Conservation (phyloP, 2,329 filamentous ascomycete species). For the Calonectria ilicicola region DNA sequence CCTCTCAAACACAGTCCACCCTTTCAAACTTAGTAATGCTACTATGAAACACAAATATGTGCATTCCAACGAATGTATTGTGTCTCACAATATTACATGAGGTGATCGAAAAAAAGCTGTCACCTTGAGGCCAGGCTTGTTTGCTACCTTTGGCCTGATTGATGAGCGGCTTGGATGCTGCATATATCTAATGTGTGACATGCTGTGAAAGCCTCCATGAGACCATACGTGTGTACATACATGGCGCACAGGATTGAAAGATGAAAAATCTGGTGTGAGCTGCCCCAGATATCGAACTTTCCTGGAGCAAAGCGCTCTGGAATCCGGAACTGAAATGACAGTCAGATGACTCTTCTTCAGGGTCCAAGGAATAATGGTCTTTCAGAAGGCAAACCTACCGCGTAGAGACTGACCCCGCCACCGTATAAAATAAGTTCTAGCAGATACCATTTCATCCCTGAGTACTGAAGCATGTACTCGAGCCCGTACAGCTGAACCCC, state of each 20-base stretch:
- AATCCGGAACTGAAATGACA: slow-evolving; percentile 68
- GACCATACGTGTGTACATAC: neutral
- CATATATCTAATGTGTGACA: neutral
- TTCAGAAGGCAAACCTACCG: slow-evolving; percentile 60
- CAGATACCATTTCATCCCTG: slow-evolving; percentile 19
- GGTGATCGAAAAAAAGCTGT: neutral
- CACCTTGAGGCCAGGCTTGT: neutral
- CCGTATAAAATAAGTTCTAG: slow-evolving; percentile 29
- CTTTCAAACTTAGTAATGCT: no score
- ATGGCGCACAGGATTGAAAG: slow-evolving; percentile 53
- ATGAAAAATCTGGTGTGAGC: slow-evolving; percentile 93
- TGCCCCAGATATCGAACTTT: slow-evolving; percentile 86
- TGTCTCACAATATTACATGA: no score
- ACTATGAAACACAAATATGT: no score
- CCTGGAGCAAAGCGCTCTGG: slow-evolving; percentile 82
- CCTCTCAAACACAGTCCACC: no score
- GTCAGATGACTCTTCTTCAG: slow-evolving; percentile 8
- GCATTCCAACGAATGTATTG: no score
- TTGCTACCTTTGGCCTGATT: neutral
- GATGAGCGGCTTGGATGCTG: neutral
- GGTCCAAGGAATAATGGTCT: neutral
- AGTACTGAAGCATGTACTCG: slow-evolving; percentile 29
- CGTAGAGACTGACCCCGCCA: slow-evolving; percentile 80
- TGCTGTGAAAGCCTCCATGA: neutral
- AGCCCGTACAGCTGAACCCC: slow-evolving; percentile 27